Evolutionary conservation across 345 rosid genomes (phyloP).

Genomic region (Iberis pinnata): DNA sequence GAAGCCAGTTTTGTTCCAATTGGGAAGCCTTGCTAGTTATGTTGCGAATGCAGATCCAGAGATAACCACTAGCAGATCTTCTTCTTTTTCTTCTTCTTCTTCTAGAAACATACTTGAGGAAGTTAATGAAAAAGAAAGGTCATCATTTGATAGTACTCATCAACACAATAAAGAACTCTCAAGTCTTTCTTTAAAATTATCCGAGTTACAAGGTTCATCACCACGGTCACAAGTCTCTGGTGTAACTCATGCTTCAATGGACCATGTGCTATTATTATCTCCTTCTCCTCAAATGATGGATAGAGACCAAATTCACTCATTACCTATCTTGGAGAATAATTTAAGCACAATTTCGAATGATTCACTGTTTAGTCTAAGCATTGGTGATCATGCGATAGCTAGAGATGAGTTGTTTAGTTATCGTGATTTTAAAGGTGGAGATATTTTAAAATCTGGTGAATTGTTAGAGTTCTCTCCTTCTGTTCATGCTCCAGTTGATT

Average conservation of each 20-base stretch:
- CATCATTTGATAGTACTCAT: constrained; percentile 18
- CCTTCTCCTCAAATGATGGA: constrained; percentile 67
- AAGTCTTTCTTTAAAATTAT: constrained; percentile 21
- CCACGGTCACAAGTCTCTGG: constrained; percentile 37
- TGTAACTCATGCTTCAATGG: constrained; percentile 29
- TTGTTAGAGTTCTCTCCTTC: constrained; percentile 24
- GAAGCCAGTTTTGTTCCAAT: constrained; percentile 29
- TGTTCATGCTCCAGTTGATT: constrained; percentile 7
- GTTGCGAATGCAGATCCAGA: constrained; percentile 19
- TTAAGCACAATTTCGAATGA: constrained; percentile 36
- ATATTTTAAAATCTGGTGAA: constrained; percentile 21
- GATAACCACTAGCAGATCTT: constrained; percentile 13
- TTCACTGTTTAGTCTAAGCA: constrained; percentile 38
- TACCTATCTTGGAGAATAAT: constrained; percentile 20
- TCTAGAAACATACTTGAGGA: constrained; percentile 6
- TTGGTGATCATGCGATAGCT: constrained; percentile 23
- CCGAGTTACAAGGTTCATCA: constrained; percentile 28
- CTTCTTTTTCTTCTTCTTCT: constrained; percentile 19
- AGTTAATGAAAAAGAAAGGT: constrained; percentile 10
- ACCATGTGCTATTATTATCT: constrained; percentile 12
- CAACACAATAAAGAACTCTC: constrained; percentile 14
- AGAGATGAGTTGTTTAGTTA: constrained; percentile 34
- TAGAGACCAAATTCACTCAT: constrained; percentile 22
- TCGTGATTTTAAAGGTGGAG: constrained; percentile 29
- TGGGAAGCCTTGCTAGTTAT: constrained; percentile 30